A percentile compares a stretch with the other conserved stretches of the same genome.
Conservation (phyloP, 1,284 basidiomycete genomes). For the Ganoderma lucidum region DNA sequence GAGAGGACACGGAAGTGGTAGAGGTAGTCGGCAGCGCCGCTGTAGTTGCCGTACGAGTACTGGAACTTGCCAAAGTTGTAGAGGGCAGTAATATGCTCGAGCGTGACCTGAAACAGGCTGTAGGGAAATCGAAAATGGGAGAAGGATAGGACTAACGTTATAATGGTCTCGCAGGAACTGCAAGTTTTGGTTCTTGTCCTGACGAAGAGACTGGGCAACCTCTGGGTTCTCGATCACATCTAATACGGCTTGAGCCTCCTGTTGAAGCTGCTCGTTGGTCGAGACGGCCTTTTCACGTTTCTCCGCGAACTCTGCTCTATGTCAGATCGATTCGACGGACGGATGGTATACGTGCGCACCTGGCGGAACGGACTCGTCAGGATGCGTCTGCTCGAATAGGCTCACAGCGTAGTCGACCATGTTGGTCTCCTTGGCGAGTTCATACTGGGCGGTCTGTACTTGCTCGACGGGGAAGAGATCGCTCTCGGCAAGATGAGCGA, state of each 20-base stretch:
- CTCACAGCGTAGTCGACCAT: slow-evolving; percentile 92
- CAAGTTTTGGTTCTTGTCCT: slow-evolving; percentile 97
- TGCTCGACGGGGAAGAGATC: slow-evolving; percentile 80
- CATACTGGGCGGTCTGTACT: slow-evolving; percentile 91
- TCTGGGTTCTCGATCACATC: slow-evolving; percentile 98
- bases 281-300: slow-evolving; percentile 85
- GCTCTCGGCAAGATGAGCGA: slow-evolving; percentile 84
- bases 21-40: slow-evolving; percentile 95
- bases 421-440: slow-evolving; percentile 95
- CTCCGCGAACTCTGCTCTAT: slow-evolving; percentile 74
- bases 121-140: background rate
- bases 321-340: slow-evolving; percentile 8
- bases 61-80: slow-evolving; percentile 99
- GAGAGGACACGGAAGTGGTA: slow-evolving; percentile 99
- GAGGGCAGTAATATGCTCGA: slow-evolving; percentile 94
- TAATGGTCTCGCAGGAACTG: slow-evolving; percentile 95
- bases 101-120: slow-evolving; percentile 70
- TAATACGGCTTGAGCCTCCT: slow-evolving; percentile 91
- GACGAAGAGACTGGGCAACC: slow-evolving; percentile 88
- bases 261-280: slow-evolving; percentile 85
- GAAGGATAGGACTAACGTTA: slow-evolving; percentile 51
- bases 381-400: slow-evolving; percentile 81
- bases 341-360: slow-evolving; percentile 51
- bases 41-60: slow-evolving; percentile 97
- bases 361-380: slow-evolving; percentile 70